These are phyloP conservation scores for Mucor mucedo DNA, from an alignment of 371 early-diverging fungal genomes.

Conservation along the genomic window DNA sequence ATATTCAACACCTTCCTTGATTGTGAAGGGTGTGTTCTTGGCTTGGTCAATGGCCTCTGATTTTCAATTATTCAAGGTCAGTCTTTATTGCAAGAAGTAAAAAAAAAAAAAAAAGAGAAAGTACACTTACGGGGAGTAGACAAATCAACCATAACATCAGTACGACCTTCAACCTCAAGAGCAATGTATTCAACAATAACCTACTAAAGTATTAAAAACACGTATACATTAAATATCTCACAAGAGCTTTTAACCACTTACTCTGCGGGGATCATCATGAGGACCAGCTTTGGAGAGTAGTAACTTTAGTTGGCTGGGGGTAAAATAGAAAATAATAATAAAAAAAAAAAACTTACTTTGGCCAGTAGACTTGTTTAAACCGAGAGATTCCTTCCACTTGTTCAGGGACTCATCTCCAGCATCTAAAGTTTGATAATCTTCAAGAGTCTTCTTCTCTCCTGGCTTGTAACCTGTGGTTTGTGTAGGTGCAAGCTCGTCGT, in stretches of 20 bases:
- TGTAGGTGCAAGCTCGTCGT: conserved; percentile 84
- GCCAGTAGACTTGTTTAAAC: conserved; percentile 59
- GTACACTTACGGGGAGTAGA: conserved; percentile 65
- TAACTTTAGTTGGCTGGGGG: background rate
- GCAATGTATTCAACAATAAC: conserved; percentile 82
- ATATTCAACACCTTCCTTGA: conserved; percentile 96
- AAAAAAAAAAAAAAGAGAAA: background rate
- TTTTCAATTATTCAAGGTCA: conserved; percentile 16
- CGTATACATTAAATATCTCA: background rate
- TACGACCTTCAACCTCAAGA: conserved; percentile 82
- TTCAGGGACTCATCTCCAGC: conserved; percentile 91
- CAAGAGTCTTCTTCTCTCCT: conserved; percentile 89
- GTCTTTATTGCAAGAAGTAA: background rate
- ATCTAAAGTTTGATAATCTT: conserved; percentile 86
- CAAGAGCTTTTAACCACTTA: conserved; percentile 41
- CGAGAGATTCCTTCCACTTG: conserved; percentile 96
- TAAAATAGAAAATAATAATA: background rate
- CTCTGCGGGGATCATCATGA: conserved; percentile 70
- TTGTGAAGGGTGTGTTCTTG: conserved; percentile 77
- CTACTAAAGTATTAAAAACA: conserved; percentile 24
- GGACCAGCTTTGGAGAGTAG: conserved; percentile 36
- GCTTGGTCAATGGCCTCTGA: conserved; percentile 63
- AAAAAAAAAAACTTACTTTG: conserved; percentile 10
- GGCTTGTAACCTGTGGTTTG: conserved; percentile 81
- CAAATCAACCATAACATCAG: conserved; percentile 86